These are phyloP conservation scores for Chalaropsis ovoidea DNA, from an alignment of 2,329 filamentous ascomycete species.

Conservation along the genomic window DNA sequence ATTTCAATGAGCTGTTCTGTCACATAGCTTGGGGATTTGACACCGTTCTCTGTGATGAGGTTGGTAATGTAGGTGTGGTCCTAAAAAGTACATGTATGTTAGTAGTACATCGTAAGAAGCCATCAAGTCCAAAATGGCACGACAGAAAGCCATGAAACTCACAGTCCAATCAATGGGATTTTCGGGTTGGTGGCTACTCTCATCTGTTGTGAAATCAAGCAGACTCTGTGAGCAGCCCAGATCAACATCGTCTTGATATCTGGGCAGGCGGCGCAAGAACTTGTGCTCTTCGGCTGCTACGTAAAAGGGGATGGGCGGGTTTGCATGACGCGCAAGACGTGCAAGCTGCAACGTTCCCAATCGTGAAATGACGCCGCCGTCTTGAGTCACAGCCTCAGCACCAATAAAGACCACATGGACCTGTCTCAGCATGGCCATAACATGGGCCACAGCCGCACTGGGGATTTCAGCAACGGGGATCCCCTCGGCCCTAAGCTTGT, in stretches of 20 bases:
- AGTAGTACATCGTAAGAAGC: conserved; percentile 25
- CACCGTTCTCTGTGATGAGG: conserved; percentile 65
- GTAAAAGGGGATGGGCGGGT: conserved; percentile 61
- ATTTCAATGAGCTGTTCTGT: conserved; percentile 61
- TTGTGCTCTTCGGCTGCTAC: conserved; percentile 95
- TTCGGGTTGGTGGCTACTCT: conserved; percentile 37
- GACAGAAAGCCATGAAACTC: conserved; percentile 29
- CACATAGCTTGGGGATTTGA: conserved; percentile 59
- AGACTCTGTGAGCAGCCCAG: conserved; percentile 69
- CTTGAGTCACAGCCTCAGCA: conserved; percentile 82
- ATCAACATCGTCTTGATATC: conserved; percentile 59
- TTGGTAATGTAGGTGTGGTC: conserved; percentile 48
- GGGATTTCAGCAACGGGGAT: conserved; percentile 61
- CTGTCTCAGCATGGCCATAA: conserved; percentile 45
- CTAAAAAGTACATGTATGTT: conserved; percentile 26
- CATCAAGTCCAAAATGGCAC: not conserved
- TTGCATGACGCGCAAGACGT: conserved; percentile 57
- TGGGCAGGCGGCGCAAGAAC: conserved; percentile 67
- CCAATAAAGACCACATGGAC: conserved; percentile 60
- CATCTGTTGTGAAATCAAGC: conserved; percentile 58
- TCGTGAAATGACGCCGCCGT: conserved; percentile 82
- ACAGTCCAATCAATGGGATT: conserved; percentile 63
- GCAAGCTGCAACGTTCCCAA: conserved; percentile 83
- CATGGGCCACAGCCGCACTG: conserved; percentile 63
- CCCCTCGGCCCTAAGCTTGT: conserved; percentile 58